These are phyloP conservation scores for Pseudocercospora pini-densiflorae DNA, from an alignment of 2,329 filamentous ascomycete genomes.

Conservation along the genomic window DNA sequence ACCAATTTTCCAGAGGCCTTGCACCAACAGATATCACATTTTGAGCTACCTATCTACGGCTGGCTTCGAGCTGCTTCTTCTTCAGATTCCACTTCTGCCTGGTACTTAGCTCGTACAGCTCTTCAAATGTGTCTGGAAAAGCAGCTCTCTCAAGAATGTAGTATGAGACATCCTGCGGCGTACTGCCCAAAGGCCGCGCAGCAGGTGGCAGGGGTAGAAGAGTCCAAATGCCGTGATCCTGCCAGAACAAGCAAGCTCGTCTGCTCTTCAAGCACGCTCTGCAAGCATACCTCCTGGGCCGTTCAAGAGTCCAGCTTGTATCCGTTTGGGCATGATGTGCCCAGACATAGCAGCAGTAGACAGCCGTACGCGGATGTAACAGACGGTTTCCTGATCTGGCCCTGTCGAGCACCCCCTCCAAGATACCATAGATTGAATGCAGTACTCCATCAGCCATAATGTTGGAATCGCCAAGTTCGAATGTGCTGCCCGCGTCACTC, in stretches of 20 bases:
- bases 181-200: not conserved
- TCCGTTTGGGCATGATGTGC: not conserved
- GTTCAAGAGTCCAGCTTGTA: constrained; percentile 19
- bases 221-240: constrained; percentile 16
- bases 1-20: not conserved
- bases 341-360: constrained; percentile 12
- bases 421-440: not conserved
- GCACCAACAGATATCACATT: not conserved
- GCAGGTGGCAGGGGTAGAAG: constrained; percentile 22
- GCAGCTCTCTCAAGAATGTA: too few relatives aligned
- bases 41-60: not conserved
- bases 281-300: constrained; percentile 18
- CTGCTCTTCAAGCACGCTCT: constrained; percentile 21
- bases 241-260: constrained; percentile 22
- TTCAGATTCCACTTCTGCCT: not conserved
- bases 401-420: not conserved
- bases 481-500: not conserved
- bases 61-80: not conserved
- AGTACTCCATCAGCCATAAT: not conserved
- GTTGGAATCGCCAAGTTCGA: not conserved
- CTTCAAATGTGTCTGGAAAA: not conserved
- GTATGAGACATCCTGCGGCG: constrained; percentile 5
- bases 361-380: not conserved
- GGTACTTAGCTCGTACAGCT: not conserved
- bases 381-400: not conserved